These are phyloP conservation scores for Sphagnurus paluster DNA, from an alignment of 1,284 basidiomycete genomes.

Conservation along the genomic window DNA sequence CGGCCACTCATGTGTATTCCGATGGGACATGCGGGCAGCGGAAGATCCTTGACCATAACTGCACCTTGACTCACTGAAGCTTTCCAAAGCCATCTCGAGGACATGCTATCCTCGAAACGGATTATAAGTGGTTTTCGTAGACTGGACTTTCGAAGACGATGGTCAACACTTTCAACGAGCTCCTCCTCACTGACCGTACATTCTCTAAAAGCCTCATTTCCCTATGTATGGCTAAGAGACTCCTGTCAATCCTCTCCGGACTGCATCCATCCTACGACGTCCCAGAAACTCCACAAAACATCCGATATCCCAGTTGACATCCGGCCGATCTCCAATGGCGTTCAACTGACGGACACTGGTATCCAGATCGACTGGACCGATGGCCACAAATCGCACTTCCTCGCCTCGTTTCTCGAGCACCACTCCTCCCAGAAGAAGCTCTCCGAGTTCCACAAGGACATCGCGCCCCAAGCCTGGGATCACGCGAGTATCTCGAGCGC, in stretches of 20 bases:
- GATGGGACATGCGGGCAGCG: no score
- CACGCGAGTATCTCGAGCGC: constrained; percentile 31
- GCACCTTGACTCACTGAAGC: no score
- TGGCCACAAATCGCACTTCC: constrained; percentile 58
- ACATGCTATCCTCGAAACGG: no score
- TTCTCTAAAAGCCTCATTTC: constrained; percentile 38
- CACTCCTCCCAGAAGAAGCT: constrained; percentile 35
- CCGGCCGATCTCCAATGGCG: constrained; percentile 38
- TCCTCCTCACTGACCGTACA: constrained; percentile 19
- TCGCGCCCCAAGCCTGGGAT: constrained; percentile 15
- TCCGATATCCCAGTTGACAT: constrained; percentile 59
- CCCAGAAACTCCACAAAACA: constrained; percentile 75
- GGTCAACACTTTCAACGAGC: constrained; percentile 18
- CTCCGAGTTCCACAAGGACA: constrained; percentile 18
- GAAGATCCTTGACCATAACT: no score
- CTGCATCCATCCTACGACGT: constrained; percentile 74
- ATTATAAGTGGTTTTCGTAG: background rate
- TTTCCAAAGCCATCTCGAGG: no score
- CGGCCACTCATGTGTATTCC: no score
- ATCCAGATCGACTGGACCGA: constrained; percentile 58
- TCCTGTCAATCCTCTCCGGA: constrained; percentile 44
- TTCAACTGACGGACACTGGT: constrained; percentile 38
- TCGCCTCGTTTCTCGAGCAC: constrained; percentile 47
- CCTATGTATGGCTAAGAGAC: constrained; percentile 50
- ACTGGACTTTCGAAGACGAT: constrained; percentile 1